Evolutionary conservation across 495 filamentous ascomycete genomes (phyloP), one percentile per base, ranked within the genome.

Genomic region (Durotheca rogersii): DNA sequence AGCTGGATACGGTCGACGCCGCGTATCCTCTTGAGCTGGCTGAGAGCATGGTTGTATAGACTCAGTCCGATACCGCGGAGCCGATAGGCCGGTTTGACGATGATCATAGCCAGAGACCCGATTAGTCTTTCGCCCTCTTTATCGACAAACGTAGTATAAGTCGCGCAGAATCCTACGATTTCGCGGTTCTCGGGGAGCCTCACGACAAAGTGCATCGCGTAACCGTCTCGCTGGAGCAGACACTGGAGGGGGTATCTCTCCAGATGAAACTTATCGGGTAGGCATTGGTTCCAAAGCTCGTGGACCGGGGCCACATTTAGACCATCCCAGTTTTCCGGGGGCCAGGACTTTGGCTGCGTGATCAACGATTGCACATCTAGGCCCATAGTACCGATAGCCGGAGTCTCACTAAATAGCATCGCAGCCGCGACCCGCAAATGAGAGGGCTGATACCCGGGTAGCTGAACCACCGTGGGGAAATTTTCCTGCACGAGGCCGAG

Each of bases 191-290:
- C 70, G 3, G 76, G 72, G 16, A 80, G 74, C 23, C 76, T 75
- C 35, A 84, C 80, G 41, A 85, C 70, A 51, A 82, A 83, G 57
- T 84, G 79, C 72, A 77, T 82, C 27, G 77, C 79, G 56, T 79
- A 81, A 5, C 81, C 81, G 50, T 79, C 78, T 19, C 80, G 74
- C 41, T 72, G 72, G n/a, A 85, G 73, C 17, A 84, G 62, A 33
- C 70, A 69, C 39, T 72, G 72, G 21, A 85, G 68, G 14, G 71
- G 70, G 39, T 69, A 65, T 16, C 55, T 62, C 35, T 63, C 61
- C 2, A 79, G 62, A 31, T 67, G 66, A 51, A 80, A 79, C n/a
- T 64, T 56, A 6, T 66, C 59, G 3, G 72, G 69, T 14, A 79
- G 55, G 32, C 70, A 73, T 30, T 75, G 69, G 43, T 68, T 72